Percentiles rank a stretch among this genome's conserved stretches.
phyloP scores from a whole-genome alignment of 768 basidiomycete species.

The Arthromyces matolae region DNA sequence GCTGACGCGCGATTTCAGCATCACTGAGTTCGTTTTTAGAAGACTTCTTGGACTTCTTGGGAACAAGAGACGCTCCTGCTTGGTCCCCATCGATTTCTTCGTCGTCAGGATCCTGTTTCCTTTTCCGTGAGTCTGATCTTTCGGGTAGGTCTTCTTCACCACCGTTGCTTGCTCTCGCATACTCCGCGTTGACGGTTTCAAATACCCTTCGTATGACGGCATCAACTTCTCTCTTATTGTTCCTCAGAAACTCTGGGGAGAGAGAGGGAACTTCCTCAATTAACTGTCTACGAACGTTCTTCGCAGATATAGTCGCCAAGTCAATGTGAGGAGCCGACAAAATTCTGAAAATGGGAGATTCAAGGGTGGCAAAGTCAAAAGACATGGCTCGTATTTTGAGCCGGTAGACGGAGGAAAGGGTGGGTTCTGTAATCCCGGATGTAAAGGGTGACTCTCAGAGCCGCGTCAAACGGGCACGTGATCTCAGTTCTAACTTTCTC shows the following conservation, averaged over 20 bases:
- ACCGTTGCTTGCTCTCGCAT: slow-evolving; percentile 26
- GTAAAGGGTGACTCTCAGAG: no score
- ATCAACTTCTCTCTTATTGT: slow-evolving; percentile 68
- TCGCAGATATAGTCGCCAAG: slow-evolving; percentile 79
- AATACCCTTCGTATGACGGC: slow-evolving; percentile 63
- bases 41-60: slow-evolving; percentile 50
- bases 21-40: slow-evolving; percentile 57
- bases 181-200: slow-evolving; percentile 48
- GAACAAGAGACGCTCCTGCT: slow-evolving; percentile 29
- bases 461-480: slow-evolving; percentile 18
- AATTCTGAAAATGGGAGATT: slow-evolving; percentile 62
- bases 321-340: slow-evolving; percentile 75
- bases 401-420: slow-evolving; percentile 3
- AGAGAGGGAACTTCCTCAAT: slow-evolving; percentile 48
- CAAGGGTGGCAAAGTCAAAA: slow-evolving; percentile 51
- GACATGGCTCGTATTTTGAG: slow-evolving; percentile 35
- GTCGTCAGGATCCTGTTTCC: slow-evolving; percentile 35
- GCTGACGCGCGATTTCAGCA: slow-evolving; percentile 65
- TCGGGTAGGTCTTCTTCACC: slow-evolving; percentile 23
- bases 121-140: slow-evolving; percentile 30
- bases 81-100: slow-evolving; percentile 32
- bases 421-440: slow-evolving; percentile 8
- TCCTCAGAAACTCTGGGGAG: slow-evolving; percentile 58
- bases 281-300: slow-evolving; percentile 80
- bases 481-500: no score